Evolutionary conservation across 345 rosid genomes (phyloP).

Genomic region (Chamaenerion angustifolium): DNA sequence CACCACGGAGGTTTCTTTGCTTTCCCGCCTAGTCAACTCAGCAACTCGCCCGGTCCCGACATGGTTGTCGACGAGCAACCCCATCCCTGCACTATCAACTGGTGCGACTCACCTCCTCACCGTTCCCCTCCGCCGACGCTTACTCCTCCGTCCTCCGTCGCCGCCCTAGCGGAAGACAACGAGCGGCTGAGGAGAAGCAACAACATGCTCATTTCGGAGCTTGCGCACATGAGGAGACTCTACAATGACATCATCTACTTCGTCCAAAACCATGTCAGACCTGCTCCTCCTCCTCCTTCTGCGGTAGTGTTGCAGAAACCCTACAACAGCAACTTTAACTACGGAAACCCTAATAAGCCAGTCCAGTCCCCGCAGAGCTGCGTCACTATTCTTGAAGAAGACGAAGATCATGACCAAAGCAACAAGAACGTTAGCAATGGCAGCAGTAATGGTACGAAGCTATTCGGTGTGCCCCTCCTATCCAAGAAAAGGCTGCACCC

Average conservation of each 20-base stretch:
- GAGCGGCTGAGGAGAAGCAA: slow-evolving; percentile 36
- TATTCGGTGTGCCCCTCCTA: slow-evolving; percentile 63
- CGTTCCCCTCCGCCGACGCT: slow-evolving; percentile 1
- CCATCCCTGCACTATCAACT: not conserved
- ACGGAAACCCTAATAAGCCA: slow-evolving; percentile 23
- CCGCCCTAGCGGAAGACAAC: slow-evolving; percentile 33
- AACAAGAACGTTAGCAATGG: slow-evolving; percentile 16
- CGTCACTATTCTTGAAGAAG: slow-evolving; percentile 6
- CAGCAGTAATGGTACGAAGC: slow-evolving; percentile 20
- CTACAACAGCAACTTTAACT: slow-evolving; percentile 19
- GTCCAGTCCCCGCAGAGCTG: slow-evolving; percentile 7
- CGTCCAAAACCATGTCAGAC: slow-evolving; percentile 87
- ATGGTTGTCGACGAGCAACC: not conserved
- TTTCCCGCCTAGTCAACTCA: not conserved
- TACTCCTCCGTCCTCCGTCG: slow-evolving; percentile 12
- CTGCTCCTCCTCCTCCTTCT: slow-evolving; percentile 45
- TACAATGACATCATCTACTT: slow-evolving; percentile 85
- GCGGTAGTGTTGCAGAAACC: too few relatives aligned
- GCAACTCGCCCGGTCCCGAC: too few relatives aligned
- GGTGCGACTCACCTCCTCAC: too few relatives aligned
- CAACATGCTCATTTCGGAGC: slow-evolving; percentile 32
- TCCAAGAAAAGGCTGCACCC: slow-evolving; percentile 40
- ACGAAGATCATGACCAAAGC: slow-evolving; percentile 15
- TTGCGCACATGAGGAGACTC: slow-evolving; percentile 65
- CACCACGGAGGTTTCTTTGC: slow-evolving; percentile 4